Percentiles rank a stretch among this genome's conserved stretches.
phyloP scores from a whole-genome alignment of 2,329 filamentous ascomycete species.

The Claviceps maximensis region DNA sequence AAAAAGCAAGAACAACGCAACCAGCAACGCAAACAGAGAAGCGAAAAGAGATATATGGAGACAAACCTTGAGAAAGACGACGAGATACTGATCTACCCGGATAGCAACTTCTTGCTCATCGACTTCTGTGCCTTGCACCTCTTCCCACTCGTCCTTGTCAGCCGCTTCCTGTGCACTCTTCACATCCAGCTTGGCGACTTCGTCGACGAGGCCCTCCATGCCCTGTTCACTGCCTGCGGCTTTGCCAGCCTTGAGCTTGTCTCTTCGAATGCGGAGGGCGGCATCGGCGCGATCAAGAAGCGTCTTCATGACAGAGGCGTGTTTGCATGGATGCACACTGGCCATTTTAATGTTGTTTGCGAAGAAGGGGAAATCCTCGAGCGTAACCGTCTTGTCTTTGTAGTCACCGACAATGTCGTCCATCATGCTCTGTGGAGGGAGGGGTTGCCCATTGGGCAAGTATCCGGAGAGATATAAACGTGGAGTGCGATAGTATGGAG shows the following conservation, averaged over 20 bases:
- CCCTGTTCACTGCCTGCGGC: slow-evolving; percentile 35
- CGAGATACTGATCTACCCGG: slow-evolving; percentile 76
- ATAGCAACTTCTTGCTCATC: slow-evolving; percentile 67
- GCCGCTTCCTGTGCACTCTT: slow-evolving; percentile 37
- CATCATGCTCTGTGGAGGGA: slow-evolving; percentile 81
- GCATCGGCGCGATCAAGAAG: slow-evolving; percentile 90
- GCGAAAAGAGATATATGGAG: no score
- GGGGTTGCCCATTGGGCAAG: slow-evolving; percentile 61
- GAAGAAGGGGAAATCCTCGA: slow-evolving; percentile 95
- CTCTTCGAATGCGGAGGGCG: slow-evolving; percentile 74
- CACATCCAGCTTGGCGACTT: slow-evolving; percentile 53
- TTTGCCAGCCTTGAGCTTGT: slow-evolving; percentile 59
- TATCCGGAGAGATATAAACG: slow-evolving; percentile 93
- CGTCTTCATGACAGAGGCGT: slow-evolving; percentile 96
- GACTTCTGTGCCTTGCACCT: slow-evolving; percentile 44
- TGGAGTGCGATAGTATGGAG: slow-evolving; percentile 90
- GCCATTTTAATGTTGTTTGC: slow-evolving; percentile 89
- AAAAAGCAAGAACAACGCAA: no score
- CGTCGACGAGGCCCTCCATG: slow-evolving; percentile 77
- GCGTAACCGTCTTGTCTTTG: slow-evolving; percentile 95
- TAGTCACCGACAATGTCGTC: slow-evolving; percentile 94
- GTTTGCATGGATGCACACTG: slow-evolving; percentile 91
- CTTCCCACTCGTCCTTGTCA: slow-evolving; percentile 51
- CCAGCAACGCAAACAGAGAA: no score
- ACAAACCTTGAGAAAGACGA: slow-evolving; percentile 69